A percentile compares a stretch with the other conserved stretches of the same genome.
These are phyloP conservation scores for Citrus australasica DNA, from an alignment of 345 rosid genomes.

Conservation along the genomic window DNA sequence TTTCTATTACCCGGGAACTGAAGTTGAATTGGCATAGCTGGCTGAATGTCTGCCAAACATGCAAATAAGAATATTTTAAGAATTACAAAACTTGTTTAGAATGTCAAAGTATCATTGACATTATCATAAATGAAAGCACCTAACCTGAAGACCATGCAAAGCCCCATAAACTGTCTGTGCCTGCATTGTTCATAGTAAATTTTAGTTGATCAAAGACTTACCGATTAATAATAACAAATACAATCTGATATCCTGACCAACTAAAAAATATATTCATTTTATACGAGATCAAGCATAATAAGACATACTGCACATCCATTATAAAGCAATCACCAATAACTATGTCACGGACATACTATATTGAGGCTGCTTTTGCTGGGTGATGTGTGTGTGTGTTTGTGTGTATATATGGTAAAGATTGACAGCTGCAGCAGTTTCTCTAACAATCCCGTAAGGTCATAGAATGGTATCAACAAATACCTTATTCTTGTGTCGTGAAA, in stretches of 20 bases:
- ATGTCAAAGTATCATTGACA: not conserved
- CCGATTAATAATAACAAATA: not conserved
- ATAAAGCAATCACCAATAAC: not conserved
- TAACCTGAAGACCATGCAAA: constrained; percentile 74
- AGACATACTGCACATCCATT: not conserved
- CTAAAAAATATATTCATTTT: not conserved
- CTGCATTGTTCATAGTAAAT: constrained; percentile 31
- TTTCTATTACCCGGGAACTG: constrained; percentile 37
- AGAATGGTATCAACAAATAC: not conserved
- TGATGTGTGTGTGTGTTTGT: not conserved
- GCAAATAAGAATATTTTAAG: constrained; percentile 5
- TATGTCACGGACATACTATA: not conserved
- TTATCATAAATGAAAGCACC: constrained; percentile 2
- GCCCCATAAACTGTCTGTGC: constrained; percentile 71
- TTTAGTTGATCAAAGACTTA: constrained; percentile 8
- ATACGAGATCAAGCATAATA: not conserved
- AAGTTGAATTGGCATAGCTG: constrained; percentile 58
- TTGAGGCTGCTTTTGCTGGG: not conserved
- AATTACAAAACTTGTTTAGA: not conserved
- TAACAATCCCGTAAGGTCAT: not conserved
- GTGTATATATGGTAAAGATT: not conserved
- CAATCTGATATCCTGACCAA: not conserved
- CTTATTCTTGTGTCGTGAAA: not conserved
- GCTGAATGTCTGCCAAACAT: constrained; percentile 62
- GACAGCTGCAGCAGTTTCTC: not conserved